These are phyloP conservation scores for Hura crepitans DNA, from an alignment of 441 rosid species.

Conservation along the genomic window DNA sequence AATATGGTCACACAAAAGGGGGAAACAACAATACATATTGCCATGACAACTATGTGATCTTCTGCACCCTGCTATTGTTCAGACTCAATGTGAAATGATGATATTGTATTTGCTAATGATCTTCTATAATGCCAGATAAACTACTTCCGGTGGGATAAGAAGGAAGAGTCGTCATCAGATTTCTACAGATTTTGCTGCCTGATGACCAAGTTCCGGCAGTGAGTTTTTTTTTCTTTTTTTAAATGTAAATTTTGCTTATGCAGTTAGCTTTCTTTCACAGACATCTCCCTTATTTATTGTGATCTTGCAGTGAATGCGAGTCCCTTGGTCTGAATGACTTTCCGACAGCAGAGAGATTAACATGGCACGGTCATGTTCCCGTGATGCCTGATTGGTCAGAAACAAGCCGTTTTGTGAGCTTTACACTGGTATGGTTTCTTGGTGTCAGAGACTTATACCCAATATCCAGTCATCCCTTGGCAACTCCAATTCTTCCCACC, in stretches of 20 bases:
- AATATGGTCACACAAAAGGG: slow-evolving; percentile 94
- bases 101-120: slow-evolving; percentile 22
- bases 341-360: slow-evolving; percentile 82
- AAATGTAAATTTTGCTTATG: neutral
- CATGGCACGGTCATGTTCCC: slow-evolving; percentile 89
- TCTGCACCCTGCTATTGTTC: slow-evolving; percentile 24
- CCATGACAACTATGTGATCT: slow-evolving; percentile 77
- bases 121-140: slow-evolving; percentile 54
- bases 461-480: neutral
- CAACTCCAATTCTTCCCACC: neutral
- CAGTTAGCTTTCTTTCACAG: neutral
- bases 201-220: slow-evolving; percentile 78
- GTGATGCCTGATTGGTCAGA: slow-evolving; percentile 83
- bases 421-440: slow-evolving; percentile 62
- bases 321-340: slow-evolving; percentile 76
- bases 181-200: slow-evolving; percentile 76
- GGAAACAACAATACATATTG: slow-evolving; percentile 97
- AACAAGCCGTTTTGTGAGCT: slow-evolving; percentile 82
- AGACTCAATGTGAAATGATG: slow-evolving; percentile 12
- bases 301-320: slow-evolving; percentile 70
- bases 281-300: slow-evolving; percentile 4
- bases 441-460: neutral
- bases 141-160: slow-evolving; percentile 88
- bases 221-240: slow-evolving; percentile 14
- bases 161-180: slow-evolving; percentile 75